Evolutionary conservation across 2,329 filamentous ascomycete genomes (phyloP), one percentile per base, ranked within the genome.

Genomic region (Cladosporium sp.): DNA sequence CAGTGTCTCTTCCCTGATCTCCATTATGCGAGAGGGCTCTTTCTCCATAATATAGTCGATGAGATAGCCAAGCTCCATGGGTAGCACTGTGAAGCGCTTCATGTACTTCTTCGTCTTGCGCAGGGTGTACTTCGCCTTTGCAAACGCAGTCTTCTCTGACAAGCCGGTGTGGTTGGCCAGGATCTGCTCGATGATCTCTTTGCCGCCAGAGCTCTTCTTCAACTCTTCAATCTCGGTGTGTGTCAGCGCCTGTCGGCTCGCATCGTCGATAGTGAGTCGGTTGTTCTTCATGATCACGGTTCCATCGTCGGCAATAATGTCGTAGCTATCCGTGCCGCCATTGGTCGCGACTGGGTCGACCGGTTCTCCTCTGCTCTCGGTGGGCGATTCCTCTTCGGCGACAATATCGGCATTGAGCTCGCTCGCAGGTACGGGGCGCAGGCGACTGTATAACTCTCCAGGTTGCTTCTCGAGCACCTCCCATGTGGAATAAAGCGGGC

Each of bases 51-150:
- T 80, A 82, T 90, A 96, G 71, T 92, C 87, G 24, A 88, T 88
- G 68, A 98, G 82, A 69, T 88, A 85, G 0, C 88, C 85, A 15
- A 96, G 88, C 74, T 97, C 93, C 71, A 98, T 80, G 0, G 94
- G 94, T 61, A 96, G 78, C 1, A 95, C 87, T 0, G 91, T 92
- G 74, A 99, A 98, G 14, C 93, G 85, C 73, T 91, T 89, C 69
- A 98, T 86, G 77, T 96, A 98, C 79, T 99, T 99, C 76, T 90
- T 93, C 70, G 92, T 90, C 81, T 99, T 99, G 55, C 96, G 85
- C 21, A 98, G 82, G 74, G 95, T 97, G 80, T 99, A 99, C 78
- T 99, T 99, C 52, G 94, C 93, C 66, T 97, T 83, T 2, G 93
- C 96, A 75, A 96, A 99, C 0, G 88, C 85, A 0, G 95, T 98